A percentile compares a stretch with the other conserved stretches of the same genome.
Conservation (phyloP, 108 stramenopile species). For the Craspedostauros australis region DNA sequence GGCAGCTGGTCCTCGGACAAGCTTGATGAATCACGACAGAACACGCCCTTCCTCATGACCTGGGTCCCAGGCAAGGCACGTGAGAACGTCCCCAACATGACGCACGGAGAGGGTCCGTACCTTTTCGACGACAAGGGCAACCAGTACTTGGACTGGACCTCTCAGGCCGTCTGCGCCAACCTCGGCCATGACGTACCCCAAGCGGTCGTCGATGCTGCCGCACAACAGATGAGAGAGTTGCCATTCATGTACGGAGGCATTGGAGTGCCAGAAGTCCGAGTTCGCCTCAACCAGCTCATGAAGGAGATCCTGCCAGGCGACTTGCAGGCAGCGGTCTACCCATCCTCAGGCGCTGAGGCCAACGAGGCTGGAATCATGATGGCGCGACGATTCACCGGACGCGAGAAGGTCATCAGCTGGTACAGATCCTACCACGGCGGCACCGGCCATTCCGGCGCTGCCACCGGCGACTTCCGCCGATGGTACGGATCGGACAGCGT, state of each 20-base stretch:
- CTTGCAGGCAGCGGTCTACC: slow-evolving; percentile 83
- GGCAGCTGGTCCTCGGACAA: slow-evolving; percentile 44
- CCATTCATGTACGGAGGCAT: slow-evolving; percentile 58
- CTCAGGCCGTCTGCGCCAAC: slow-evolving; percentile 67
- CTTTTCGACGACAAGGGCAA: slow-evolving; percentile 54
- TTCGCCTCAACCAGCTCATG: slow-evolving; percentile 50
- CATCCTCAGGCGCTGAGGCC: slow-evolving; percentile 91
- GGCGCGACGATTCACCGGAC: slow-evolving; percentile 76
- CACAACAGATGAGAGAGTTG: slow-evolving; percentile 32
- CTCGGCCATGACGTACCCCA: slow-evolving; percentile 48
- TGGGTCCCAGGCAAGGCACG: slow-evolving; percentile 44
- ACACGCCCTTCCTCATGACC: slow-evolving; percentile 51
- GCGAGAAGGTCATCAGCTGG: slow-evolving; percentile 50
- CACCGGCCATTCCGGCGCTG: slow-evolving; percentile 83
- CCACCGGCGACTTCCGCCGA: slow-evolving; percentile 78
- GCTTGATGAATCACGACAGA: slow-evolving; percentile 25
- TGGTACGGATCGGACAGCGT: slow-evolving; percentile 35
- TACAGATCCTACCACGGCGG: slow-evolving; percentile 91
- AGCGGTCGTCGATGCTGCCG: slow-evolving; percentile 35
- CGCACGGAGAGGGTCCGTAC: slow-evolving; percentile 57
- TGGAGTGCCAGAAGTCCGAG: slow-evolving; percentile 46
- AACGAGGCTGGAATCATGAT: slow-evolving; percentile 96
- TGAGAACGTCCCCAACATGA: slow-evolving; percentile 44
- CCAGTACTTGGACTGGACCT: slow-evolving; percentile 65
- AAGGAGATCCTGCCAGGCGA: slow-evolving; percentile 47